Evolutionary conservation across 805 yeast species (phyloP), one percentile per base, ranked within the genome.

Genomic region (Candida andamanensis): DNA sequence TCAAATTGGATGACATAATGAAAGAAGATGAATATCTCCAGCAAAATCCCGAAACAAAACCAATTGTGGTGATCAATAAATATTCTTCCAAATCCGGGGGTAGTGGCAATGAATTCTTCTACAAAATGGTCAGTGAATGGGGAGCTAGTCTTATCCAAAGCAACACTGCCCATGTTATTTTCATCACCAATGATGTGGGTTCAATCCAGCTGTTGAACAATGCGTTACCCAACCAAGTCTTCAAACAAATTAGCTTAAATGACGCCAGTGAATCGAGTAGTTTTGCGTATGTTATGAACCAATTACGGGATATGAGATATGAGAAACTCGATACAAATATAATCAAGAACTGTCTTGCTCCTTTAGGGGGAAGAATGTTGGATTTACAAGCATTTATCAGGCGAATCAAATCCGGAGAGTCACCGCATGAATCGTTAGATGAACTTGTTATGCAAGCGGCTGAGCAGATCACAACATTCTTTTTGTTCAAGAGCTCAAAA

Each of bases 301-400:
- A 78, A 40, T 55, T 81, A 28, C 48, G 45, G 4, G 55, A 50
- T 5, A 51, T 54, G 18, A 41, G 33, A 25, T 41, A 41, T 23
- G 45, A 41, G 17, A 41, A 41, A 21, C 22, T 26, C 17, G 28
- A 36, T 28, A 15, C 33, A 6, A 37, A 31, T 12, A 46, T 52
- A n/a, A 64, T 87, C 15, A 79, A 75, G 15, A 56, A 60, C 4
- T 71, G 79, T 19, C 59, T 89, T 20, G 75, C 63, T 17, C 94
- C 95, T 9, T 59, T 92, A 17, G 98, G 98, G 14, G 98, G 98
- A 24, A 76, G 98, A 41, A 83, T 90, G 89, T 68, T 87, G 27
- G 98, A 92, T 54, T 66, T 92, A 31, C 96, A 92, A 56, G 80
- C 90, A 17, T 87, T 85, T 58, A 82, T 82, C 2, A 74, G 97